A percentile compares a stretch with the other conserved stretches of the same genome.
phyloP scores from a whole-genome alignment of 306 rosid species.

The Trifolium subterraneum region DNA sequence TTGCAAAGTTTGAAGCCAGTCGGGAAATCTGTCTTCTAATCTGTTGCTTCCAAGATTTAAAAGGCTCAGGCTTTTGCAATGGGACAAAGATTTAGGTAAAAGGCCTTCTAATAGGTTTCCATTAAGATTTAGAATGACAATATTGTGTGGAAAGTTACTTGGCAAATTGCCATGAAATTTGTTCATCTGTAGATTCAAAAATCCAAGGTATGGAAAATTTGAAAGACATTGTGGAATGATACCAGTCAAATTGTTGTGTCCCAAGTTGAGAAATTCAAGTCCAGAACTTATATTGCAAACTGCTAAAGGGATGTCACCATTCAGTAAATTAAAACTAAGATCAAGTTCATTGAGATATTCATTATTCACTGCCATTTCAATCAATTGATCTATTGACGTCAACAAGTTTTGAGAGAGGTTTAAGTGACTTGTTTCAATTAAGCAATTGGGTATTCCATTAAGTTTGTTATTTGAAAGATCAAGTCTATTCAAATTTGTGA shows the following conservation, averaged over 20 bases:
- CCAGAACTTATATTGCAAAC: not conserved
- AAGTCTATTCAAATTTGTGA: no score
- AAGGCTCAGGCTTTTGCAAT: no score
- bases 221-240: no score
- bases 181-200: no score
- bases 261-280: not conserved
- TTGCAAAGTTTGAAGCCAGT: conserved; percentile 44
- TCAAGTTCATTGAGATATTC: not conserved
- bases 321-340: conserved; percentile 31
- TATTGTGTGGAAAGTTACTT: no score
- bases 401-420: conserved; percentile 39
- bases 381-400: not conserved
- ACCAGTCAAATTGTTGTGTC: not conserved
- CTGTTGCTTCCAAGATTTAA: no score
- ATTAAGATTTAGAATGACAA: no score
- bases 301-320: not conserved
- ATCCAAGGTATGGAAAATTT: no score
- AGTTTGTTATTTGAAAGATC: not conserved
- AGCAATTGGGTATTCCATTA: not conserved
- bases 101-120: no score
- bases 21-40: conserved; percentile 39
- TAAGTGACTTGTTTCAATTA: not conserved
- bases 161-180: no score
- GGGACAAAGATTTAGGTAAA: no score
- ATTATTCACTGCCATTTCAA: not conserved